Evolutionary conservation across 768 basidiomycete species (phyloP), one percentile per base, ranked within the genome.

Genomic region (Neoboletus brunneissimus): DNA sequence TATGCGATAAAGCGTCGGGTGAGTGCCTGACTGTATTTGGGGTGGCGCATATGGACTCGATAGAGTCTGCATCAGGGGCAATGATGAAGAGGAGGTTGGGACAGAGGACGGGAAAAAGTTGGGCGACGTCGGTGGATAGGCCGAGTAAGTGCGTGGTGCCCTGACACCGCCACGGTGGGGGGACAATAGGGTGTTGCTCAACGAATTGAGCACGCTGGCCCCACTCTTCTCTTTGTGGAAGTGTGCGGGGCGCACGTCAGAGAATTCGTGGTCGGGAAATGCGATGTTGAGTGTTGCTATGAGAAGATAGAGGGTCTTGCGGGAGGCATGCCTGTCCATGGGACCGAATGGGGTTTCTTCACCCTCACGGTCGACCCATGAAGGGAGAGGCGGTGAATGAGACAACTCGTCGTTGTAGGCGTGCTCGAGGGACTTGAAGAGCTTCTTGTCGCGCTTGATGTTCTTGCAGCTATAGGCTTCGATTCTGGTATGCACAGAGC

Each of bases 381-480:
- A 87, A 35, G 89, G 90, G 32, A 91, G 80, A 5, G 94, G 93
- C 1, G 92, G 91, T 3, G 92, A 94, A 68, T 86, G 81, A 6
- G 86, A 90, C 22, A 91, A 74, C 48, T 91, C 88, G 56, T 84
- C 81, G 41, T 79, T 75, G 77, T 98, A 94, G 31, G 88, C 87
- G 64, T 83, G 81, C 72, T 98, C 95, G 76, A 98, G 87, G 11
- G 86, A 79, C 69, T 91, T 93, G 81, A 94, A 94, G 72, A 98
- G 88, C 71, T 89, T 91, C 84, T 94, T 93, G 81, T 99, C 97
- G 67, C 91, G 88, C 64, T 92, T 91, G 73, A 97, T 89, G 73
- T 94, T 88, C 83, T 99, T 99, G 82, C 93, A 94, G 68, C 89
- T 91, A 79, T 98, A 99, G 0, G 93, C 95, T 74, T 98, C 96